Base-by-base conservation (phyloP, 1,284 basidiomycete genomes). In the Phylloboletellus chloephorus region DNA sequence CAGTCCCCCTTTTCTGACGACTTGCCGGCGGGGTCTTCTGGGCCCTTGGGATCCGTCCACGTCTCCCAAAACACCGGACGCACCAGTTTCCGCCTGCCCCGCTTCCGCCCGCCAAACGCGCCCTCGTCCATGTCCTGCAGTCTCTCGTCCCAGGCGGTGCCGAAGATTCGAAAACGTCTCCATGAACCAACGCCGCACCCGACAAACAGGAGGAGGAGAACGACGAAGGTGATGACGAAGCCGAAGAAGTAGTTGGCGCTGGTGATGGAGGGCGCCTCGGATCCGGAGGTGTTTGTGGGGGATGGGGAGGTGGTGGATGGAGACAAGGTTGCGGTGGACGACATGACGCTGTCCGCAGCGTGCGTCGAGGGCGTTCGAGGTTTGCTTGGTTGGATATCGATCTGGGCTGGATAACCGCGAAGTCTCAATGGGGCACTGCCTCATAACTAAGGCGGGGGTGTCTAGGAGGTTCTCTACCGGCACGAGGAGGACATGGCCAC, bases 141-240 rank as follows among this genome's bases (percentile, higher is more conserved):
- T 16, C 48, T 53, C 8, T 45, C 46, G 23, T 54, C 57, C 56
- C 52, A 61, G 0, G 46, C 43, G 0, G 49, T 45, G 23, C 46
- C 44, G 9, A 48, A 5, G 10, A 56, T 31, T 21, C 46, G 43
- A 29, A 65, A 54, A 32, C 72, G 54, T 25, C 74, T 63, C 43
- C 78, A 67, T 11, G 76, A 70, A 22, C 72, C 65, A 15, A 79
- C 54, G 8, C 75, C 76, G 45, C 77, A 79, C 5, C 67, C 73
- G 16, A 78, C 63, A 46, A 79, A 78, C 43, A 79, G 61, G 38
- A 79, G 61, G 30, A 81, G 67, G 40, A 81, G 67, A 7, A 72
- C 69, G 53, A 78, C 63, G 52, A 81, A 78, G 23, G 76, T 72
- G 56, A 81, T 69, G 48, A 80, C 68, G 53, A 81, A 80, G 29